Conservation (phyloP, 176 grass and related monocot species). For the Raddia distichophylla region DNA sequence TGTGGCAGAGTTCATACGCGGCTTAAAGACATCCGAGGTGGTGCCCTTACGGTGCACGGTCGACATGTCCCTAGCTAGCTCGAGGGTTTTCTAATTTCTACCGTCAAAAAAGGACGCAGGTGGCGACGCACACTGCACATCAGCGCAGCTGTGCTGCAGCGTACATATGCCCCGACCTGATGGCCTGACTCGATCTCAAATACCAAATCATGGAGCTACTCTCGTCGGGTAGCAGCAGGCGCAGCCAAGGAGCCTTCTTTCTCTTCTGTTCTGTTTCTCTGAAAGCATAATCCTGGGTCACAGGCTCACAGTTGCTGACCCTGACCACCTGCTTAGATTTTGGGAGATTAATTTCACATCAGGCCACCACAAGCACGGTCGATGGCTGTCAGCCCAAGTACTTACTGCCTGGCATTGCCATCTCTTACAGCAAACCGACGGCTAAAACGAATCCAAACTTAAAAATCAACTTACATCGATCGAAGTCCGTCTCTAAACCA, state of each 20-base stretch:
- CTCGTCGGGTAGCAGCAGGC: background rate
- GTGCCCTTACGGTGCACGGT: too few species aligned
- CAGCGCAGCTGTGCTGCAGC: background rate
- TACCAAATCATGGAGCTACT: constrained; percentile 1
- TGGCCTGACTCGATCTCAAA: background rate
- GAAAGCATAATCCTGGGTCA: background rate
- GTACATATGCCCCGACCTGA: background rate
- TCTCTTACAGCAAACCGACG: background rate
- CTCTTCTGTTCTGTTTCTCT: background rate
- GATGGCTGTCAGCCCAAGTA: background rate
- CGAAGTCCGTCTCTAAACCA: too few species aligned
- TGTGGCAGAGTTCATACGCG: too few species aligned
- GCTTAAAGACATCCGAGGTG: too few species aligned
- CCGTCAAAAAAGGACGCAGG: background rate
- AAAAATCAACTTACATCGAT: too few species aligned
- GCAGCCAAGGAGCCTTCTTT: too few species aligned
- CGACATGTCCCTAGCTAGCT: too few species aligned
- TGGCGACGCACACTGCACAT: background rate
- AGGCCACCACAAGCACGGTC: background rate
- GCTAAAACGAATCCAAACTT: too few species aligned
- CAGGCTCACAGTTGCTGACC: constrained; percentile 22
- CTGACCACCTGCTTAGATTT: background rate
- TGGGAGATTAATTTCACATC: constrained; percentile 18
- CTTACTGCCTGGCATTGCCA: background rate
- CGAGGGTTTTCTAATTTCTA: background rate